phyloP scores from a whole-genome alignment of 495 filamentous ascomycete genomes.

The Immersiella caudata region DNA sequence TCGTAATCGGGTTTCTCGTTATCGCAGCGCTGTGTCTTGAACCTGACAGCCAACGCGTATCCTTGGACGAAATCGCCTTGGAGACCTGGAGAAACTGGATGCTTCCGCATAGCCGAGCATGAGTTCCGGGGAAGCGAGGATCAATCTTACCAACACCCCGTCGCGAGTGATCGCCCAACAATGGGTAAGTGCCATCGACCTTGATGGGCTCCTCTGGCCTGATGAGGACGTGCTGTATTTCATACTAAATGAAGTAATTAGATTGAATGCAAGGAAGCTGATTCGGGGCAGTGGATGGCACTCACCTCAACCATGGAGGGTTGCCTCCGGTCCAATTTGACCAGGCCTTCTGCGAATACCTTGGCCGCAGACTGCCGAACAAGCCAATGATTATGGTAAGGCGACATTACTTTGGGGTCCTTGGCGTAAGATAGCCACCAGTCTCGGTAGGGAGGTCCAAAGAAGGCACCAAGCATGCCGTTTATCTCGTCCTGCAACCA shows the following conservation, averaged over 20 bases:
- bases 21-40: too few relatives aligned
- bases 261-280: not conserved
- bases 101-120: constrained; percentile 31
- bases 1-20: not conserved
- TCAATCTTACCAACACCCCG: constrained; percentile 28
- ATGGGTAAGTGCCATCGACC: constrained; percentile 28
- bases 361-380: constrained; percentile 30
- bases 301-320: constrained; percentile 36
- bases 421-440: constrained; percentile 36
- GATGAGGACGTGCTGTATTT: constrained; percentile 23
- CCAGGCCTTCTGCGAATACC: constrained; percentile 28
- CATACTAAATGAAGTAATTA: constrained; percentile 25
- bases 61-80: constrained; percentile 14
- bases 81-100: constrained; percentile 31
- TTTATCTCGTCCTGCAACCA: constrained; percentile 6
- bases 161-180: constrained; percentile 37
- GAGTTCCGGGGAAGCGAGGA: constrained; percentile 32
- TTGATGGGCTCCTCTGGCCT: constrained; percentile 24
- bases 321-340: constrained; percentile 27
- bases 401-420: constrained; percentile 21
- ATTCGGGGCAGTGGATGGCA: not conserved
- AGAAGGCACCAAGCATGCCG: constrained; percentile 38
- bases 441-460: constrained; percentile 34
- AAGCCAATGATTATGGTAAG: constrained; percentile 35
- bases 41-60: not conserved